phyloP scores from a whole-genome alignment of 2,329 filamentous ascomycete genomes.

The Aspergillus sp. region DNA sequence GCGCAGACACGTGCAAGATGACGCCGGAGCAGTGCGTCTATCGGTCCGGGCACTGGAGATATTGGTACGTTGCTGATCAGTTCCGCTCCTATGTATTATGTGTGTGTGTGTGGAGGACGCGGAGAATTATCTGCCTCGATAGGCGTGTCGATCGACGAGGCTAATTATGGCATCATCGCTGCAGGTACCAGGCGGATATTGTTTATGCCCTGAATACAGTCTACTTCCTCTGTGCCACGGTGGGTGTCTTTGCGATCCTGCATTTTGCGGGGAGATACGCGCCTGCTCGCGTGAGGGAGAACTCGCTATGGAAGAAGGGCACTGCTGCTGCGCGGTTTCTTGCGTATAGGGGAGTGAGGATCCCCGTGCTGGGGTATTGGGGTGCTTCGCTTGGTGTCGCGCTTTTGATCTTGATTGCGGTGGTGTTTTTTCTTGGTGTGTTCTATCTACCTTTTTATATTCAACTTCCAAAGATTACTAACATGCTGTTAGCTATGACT shows the following conservation, averaged over 20 bases:
- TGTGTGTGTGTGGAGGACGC: background rate
- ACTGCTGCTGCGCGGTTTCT: constrained; percentile 42
- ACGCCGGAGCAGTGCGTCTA: constrained; percentile 31
- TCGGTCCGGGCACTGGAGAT: constrained; percentile 27
- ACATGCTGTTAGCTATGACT: constrained; percentile 37
- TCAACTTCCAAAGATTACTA: background rate
- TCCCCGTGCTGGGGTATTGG: constrained; percentile 39
- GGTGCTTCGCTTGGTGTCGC: constrained; percentile 48
- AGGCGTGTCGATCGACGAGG: background rate
- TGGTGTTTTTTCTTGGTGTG: constrained; percentile 49
- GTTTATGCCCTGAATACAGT: constrained; percentile 54
- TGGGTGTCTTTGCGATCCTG: constrained; percentile 49
- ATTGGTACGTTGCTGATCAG: constrained; percentile 25
- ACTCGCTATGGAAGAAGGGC: constrained; percentile 30
- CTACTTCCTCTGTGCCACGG: constrained; percentile 53
- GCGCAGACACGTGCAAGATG: constrained; percentile 28
- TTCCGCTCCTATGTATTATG: background rate
- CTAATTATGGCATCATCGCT: background rate
- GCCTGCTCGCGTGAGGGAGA: constrained; percentile 27
- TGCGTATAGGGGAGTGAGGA: constrained; percentile 42
- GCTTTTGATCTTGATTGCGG: constrained; percentile 41
- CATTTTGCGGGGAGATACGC: constrained; percentile 34
- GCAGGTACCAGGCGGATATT: constrained; percentile 56
- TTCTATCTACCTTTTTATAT: background rate
- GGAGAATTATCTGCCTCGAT: background rate